A percentile compares a stretch with the other conserved stretches of the same genome.
These are phyloP conservation scores for Kazachstania psychrophila DNA, from an alignment of 805 yeast genomes.

Conservation along the genomic window DNA sequence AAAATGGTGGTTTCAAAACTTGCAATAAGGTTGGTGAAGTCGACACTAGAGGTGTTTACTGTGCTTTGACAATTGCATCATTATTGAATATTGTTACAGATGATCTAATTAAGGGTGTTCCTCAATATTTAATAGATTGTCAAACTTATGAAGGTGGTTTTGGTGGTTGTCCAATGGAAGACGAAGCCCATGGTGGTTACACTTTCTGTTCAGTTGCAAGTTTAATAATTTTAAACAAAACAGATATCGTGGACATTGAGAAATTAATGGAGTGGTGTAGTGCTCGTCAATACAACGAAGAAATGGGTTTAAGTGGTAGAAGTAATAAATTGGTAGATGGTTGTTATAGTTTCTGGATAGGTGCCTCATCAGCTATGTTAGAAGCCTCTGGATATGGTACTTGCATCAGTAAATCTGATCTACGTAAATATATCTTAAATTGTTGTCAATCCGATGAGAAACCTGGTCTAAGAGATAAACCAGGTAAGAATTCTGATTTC, in stretches of 20 bases:
- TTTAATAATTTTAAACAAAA: slow-evolving; percentile 38
- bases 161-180: slow-evolving; percentile 62
- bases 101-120: slow-evolving; percentile 44
- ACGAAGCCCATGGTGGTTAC: slow-evolving; percentile 97
- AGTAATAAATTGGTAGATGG: slow-evolving; percentile 92
- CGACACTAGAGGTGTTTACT: slow-evolving; percentile 80
- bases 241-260: slow-evolving; percentile 39
- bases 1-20: slow-evolving; percentile 60
- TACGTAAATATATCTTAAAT: slow-evolving; percentile 56
- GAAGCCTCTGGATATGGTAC: slow-evolving; percentile 23
- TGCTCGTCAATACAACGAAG: slow-evolving; percentile 58
- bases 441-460: slow-evolving; percentile 56
- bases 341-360: slow-evolving; percentile 94
- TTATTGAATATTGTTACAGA: slow-evolving; percentile 54
- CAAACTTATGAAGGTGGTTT: slow-evolving; percentile 96
- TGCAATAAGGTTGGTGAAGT: slow-evolving; percentile 52
- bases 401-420: slow-evolving; percentile 44
- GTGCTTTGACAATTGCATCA: slow-evolving; percentile 68
- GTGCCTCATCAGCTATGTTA: slow-evolving; percentile 58
- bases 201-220: slow-evolving; percentile 81
- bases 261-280: slow-evolving; percentile 56
- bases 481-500: slow-evolving; percentile 68
- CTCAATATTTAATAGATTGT: slow-evolving; percentile 55
- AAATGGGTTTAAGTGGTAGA: slow-evolving; percentile 85
- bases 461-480: slow-evolving; percentile 87